These are phyloP conservation scores for Phialophora expanda DNA, from an alignment of 2,329 filamentous ascomycete species.

Conservation along the genomic window DNA sequence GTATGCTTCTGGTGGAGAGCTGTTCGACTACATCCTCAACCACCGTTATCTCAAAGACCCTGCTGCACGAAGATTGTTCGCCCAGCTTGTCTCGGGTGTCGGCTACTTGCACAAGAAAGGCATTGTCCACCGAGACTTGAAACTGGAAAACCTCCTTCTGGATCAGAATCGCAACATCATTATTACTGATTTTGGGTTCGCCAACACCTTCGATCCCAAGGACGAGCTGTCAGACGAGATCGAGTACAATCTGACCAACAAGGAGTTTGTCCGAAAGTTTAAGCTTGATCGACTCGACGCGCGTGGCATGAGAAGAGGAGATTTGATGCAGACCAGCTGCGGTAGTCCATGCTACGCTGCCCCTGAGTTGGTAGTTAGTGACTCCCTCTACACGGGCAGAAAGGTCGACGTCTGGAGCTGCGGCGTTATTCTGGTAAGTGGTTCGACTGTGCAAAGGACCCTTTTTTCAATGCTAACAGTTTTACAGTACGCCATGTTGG, in stretches of 20 bases:
- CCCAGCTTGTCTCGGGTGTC: conserved; percentile 93
- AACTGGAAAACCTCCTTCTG: conserved; percentile 91
- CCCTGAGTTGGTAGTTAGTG: conserved; percentile 94
- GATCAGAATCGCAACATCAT: conserved; percentile 99
- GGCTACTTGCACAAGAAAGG: conserved; percentile 98
- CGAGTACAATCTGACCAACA: conserved; percentile 82
- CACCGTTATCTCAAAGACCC: conserved; percentile 96
- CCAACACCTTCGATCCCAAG: conserved; percentile 89
- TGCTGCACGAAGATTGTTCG: conserved; percentile 86
- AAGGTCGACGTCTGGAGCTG: conserved; percentile 99
- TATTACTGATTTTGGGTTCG: conserved; percentile 98
- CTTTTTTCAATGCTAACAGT: conserved; percentile 22
- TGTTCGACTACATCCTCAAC: conserved; percentile 98
- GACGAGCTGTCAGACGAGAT: conserved; percentile 91
- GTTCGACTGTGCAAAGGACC: conserved; percentile 2
- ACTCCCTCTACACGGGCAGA: conserved; percentile 93
- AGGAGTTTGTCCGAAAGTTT: conserved; percentile 83
- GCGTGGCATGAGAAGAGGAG: conserved; percentile 80
- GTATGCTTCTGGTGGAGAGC: conserved; percentile 94
- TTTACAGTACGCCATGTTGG: conserved; percentile 96
- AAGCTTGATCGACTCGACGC: conserved; percentile 80
- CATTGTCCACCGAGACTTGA: conserved; percentile 95
- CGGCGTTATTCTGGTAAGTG: conserved; percentile 90
- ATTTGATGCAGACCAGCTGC: conserved; percentile 98
- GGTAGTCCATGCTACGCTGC: conserved; percentile 98